Conservation (phyloP, 345 rosid species). For the Hibiscus syriacus region DNA sequence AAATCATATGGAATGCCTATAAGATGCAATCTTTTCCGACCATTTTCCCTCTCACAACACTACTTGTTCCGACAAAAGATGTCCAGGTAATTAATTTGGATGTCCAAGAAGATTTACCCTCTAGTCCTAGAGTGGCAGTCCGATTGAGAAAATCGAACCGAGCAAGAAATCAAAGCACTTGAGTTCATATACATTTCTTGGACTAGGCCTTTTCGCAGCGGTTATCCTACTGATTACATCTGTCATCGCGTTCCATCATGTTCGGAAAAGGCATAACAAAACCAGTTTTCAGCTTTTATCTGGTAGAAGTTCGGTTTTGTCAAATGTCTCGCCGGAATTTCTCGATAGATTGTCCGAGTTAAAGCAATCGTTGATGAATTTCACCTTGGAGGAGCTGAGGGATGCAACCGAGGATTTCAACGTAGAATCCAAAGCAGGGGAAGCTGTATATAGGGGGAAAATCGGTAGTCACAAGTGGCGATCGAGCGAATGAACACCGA, state of each 20-base stretch:
- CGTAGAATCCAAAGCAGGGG: slow-evolving; percentile 17
- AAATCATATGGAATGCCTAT: slow-evolving; percentile 19
- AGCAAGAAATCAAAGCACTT: not conserved
- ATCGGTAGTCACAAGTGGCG: slow-evolving; percentile 18
- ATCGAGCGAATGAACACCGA: slow-evolving; percentile 18
- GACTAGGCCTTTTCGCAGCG: slow-evolving; percentile 10
- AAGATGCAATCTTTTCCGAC: not conserved
- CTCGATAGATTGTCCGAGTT: slow-evolving; percentile 25
- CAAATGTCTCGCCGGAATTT: slow-evolving; percentile 23
- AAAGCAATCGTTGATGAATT: slow-evolving; percentile 23
- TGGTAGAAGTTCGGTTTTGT: slow-evolving; percentile 11
- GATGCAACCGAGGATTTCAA: slow-evolving; percentile 25
- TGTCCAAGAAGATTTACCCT: slow-evolving; percentile 5
- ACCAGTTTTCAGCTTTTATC: slow-evolving; percentile 19
- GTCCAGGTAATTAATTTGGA: slow-evolving; percentile 12
- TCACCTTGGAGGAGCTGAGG: slow-evolving; percentile 29
- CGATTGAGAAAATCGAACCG: slow-evolving; percentile 7
- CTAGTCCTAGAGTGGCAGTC: slow-evolving; percentile 15
- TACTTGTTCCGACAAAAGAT: slow-evolving; percentile 24
- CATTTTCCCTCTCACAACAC: slow-evolving; percentile 27
- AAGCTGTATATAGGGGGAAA: slow-evolving; percentile 18
- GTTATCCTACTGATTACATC: slow-evolving; percentile 7
- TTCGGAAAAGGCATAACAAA: slow-evolving; percentile 6
- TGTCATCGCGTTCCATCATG: not conserved
- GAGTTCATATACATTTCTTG: slow-evolving; percentile 5